Evolutionary conservation across 192 early-diverging fungal species (phyloP), one percentile per base, ranked within the genome.

Genomic region (Entomortierella chlamydospora): DNA sequence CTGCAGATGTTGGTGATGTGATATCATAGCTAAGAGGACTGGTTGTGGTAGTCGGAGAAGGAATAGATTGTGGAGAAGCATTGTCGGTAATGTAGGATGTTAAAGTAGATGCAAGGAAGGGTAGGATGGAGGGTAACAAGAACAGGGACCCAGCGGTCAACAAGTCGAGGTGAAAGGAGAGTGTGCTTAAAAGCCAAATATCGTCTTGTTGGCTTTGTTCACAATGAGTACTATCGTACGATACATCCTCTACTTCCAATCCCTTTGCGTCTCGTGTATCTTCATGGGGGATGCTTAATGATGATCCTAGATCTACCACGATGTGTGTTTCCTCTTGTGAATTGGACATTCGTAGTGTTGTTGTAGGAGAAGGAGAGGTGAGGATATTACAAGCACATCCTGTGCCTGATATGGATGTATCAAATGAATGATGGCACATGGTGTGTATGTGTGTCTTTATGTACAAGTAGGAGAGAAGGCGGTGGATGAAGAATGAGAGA

Each of bases 111-210:
- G 76, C 76, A 22, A 79, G 50, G 33, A 37, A 70, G 4, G 76
- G 76, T 23, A 79, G 39, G 23, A 79, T 54, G 1, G 76, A 79
- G 4, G 76, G 76, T 20, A 79, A 37, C 2, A 79, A 63, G 50
- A 79, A 79, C 4, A 79, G 26, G 2, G 62, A 59, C 11, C 76
- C 76, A 20, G 76, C 76, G 10, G 68, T 66, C 34, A 70, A 51
- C 37, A 79, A 26, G 23, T 79, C 62, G 10, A 79, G 41, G 26
- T 79, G 76, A 20, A 47, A 53, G 6, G 63, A 28, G 11, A 79
- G 49, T 0, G 61, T 28, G 22, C 47, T 52, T 25, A 68, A 68
- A 8, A 56, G 49, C 0, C 26, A 33, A 57, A 49, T 30, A 13
- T 57, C 45, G 3, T 50, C 61, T 22, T 13, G 1, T 26, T n/a